Evolutionary conservation across 2,329 filamentous ascomycete genomes (phyloP).

Genomic region (Claviceps humidiphila): DNA sequence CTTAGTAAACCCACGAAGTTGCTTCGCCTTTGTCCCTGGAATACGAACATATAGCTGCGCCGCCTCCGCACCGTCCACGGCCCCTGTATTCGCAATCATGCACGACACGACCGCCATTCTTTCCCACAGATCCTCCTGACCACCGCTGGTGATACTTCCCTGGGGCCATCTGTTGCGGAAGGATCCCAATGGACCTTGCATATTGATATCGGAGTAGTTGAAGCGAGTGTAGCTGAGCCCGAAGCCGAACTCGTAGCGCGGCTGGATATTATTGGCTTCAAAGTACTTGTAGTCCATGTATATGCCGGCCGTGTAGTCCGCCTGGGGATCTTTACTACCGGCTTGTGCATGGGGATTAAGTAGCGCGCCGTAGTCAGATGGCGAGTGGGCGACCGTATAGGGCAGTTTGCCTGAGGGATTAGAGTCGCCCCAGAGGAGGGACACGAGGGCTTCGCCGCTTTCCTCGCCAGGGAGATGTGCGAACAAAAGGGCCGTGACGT

Average conservation of each 20-base stretch:
- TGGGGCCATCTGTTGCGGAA: slow-evolving; percentile 23
- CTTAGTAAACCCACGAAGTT: slow-evolving; percentile 55
- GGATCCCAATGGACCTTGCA: slow-evolving; percentile 14
- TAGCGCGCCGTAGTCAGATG: slow-evolving; percentile 39
- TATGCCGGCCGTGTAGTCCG: slow-evolving; percentile 37
- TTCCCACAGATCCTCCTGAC: slow-evolving; percentile 35
- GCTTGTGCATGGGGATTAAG: slow-evolving; percentile 26
- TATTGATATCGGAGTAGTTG: slow-evolving; percentile 27
- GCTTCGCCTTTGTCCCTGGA: slow-evolving; percentile 34
- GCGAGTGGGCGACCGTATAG: slow-evolving; percentile 45
- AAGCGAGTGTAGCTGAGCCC: slow-evolving; percentile 45
- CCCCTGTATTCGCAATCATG: slow-evolving; percentile 28
- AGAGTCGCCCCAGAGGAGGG: slow-evolving; percentile 42
- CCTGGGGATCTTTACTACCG: slow-evolving; percentile 39
- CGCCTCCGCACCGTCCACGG: slow-evolving; percentile 30
- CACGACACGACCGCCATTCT: slow-evolving; percentile 25
- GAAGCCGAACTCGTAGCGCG: slow-evolving; percentile 43
- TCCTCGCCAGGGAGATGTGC: slow-evolving; percentile 54
- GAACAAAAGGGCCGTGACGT: slow-evolving; percentile 50
- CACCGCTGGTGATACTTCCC: slow-evolving; percentile 28
- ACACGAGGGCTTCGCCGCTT: slow-evolving; percentile 40
- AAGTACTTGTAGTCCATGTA: slow-evolving; percentile 43
- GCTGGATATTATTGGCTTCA: slow-evolving; percentile 31
- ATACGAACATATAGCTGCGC: slow-evolving; percentile 37
- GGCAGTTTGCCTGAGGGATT: slow-evolving; percentile 46